Evolutionary conservation across 2,329 filamentous ascomycete genomes (phyloP), one percentile per base, ranked within the genome.

Genomic region (Xenosphaeropsis pyriputrescens): DNA sequence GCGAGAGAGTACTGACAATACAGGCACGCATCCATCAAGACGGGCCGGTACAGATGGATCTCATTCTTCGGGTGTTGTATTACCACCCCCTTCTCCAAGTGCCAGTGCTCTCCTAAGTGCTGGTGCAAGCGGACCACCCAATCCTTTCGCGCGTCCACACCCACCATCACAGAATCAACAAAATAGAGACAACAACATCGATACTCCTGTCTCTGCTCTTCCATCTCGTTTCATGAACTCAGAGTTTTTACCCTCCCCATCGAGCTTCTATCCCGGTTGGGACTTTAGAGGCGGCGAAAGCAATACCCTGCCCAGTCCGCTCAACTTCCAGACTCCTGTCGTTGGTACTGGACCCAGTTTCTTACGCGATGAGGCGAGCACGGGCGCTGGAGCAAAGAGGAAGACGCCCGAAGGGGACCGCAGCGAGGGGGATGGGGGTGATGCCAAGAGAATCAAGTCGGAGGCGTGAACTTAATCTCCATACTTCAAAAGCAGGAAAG

Each of bases 231-330:
- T 96, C 57, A 79, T 96, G 48, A 81, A 79, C 41, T 85, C 83
- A 46, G 85, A 88, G 29, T 76, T 95, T 38, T 67, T 96, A 13
- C 88, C 91, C 0, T 93, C 85, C 39, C 91, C 91, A 0, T 93
- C 82, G 45, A 85, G 77, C 46, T 95, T 96, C 61, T 96, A 93
- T 52, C 78, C 82, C 0, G 86, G 93, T 45, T 95, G 88, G 88
- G 79, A 81, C 47, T 86, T 84, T 56, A 54, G 76, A 56, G 56
- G 70, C 51, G 57, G 56, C 65, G 40, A 91, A 47, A 82, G 71
- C 55, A 93, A 91, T 50, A 91, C 93, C 47, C 67, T 96, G 35
- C 88, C 88, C 0, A 95, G 86, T 55, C 91, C 91, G 8, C 63
- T 96, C 45, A 93, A 88, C 43, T 95, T 95, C 58, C 82, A 85